Evolutionary conservation across 306 rosid genomes (phyloP), one percentile per base, ranked within the genome.

Genomic region (Inga laurina): DNA sequence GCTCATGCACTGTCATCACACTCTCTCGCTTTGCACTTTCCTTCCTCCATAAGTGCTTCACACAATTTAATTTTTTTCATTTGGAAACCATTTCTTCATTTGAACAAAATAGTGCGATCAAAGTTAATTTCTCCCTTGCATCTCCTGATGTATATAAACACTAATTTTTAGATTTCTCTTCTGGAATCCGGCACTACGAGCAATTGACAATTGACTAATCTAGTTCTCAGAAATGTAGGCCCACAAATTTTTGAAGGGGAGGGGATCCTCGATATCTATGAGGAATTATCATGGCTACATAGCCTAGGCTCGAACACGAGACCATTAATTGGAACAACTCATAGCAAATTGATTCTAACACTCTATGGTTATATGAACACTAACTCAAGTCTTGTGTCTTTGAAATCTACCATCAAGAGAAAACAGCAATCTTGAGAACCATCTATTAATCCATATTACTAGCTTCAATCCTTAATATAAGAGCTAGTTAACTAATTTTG

Each of bases 51-150:
- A 27, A 65, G 32, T 27, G 19, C 19, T 24, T 67, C 24, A 8
- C 27, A 3, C 48, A 39, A 39, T 9, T 69, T 83, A 46, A 34
- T 82, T 84, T 87, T 82, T 88, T 85, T 46, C 81, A 80, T 86
- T 80, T 80, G 75, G 80, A 72, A 86, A 82, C 62, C 46, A 71
- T 88, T 84, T 85, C 82, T 76, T 82, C 75, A 18, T 62, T 73
- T 10, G 68, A 15, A 69, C 30, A 86, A 78, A 78, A 80, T 61
- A 80, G 9, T 79, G 46, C 12, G 71, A 72, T 85, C 70, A 24
- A 37, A 18, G 16, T 45, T 62, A 24, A 62, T 62, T 78, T 79
- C 48, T 41, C 69, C 71, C 81, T 51, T 61, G 67, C 84, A 81
- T 84, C 79, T 41, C 83, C 76, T 41, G 27, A 30, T 72, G 77